Percentiles rank a stretch among this genome's conserved stretches.
Conservation (phyloP, 2,329 filamentous ascomycete species). For the Cladosporium sp. region DNA sequence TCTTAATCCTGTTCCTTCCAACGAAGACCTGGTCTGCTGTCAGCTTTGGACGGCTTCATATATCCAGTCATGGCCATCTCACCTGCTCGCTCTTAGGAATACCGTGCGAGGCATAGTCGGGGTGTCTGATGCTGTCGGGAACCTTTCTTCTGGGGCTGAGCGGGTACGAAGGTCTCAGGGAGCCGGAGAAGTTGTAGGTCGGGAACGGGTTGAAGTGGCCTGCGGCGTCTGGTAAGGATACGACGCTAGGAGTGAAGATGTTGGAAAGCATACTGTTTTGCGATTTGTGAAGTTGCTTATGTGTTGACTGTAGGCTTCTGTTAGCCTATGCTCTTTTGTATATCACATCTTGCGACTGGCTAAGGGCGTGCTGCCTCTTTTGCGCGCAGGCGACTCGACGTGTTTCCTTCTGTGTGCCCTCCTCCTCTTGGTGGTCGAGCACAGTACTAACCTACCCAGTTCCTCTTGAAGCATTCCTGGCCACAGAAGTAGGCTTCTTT, state of each 20-base stretch:
- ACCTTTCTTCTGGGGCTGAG: slow-evolving; percentile 67
- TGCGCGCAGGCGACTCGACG: background rate
- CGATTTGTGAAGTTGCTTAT: slow-evolving; percentile 82
- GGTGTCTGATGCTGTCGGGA: slow-evolving; percentile 72
- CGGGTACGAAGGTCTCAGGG: slow-evolving; percentile 64
- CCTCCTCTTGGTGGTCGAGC: slow-evolving; percentile 7
- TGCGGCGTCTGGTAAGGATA: slow-evolving; percentile 86
- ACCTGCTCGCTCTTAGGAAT: slow-evolving; percentile 61
- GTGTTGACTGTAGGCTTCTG: slow-evolving; percentile 57
- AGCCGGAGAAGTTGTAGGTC: slow-evolving; percentile 72
- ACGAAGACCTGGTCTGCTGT: slow-evolving; percentile 4
- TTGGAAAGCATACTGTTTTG: slow-evolving; percentile 67
- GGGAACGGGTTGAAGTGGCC: slow-evolving; percentile 88
- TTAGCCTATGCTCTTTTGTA: slow-evolving; percentile 22
- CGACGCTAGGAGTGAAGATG: slow-evolving; percentile 71
- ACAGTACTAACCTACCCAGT: slow-evolving; percentile 67
- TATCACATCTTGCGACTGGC: background rate
- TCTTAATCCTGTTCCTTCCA: slow-evolving; percentile 72
- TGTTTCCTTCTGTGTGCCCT: background rate
- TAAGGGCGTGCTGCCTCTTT: background rate
- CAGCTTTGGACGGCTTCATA: background rate
- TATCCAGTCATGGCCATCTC: slow-evolving; percentile 31
- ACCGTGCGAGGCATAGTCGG: slow-evolving; percentile 82
- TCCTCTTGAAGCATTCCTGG: slow-evolving; percentile 98
- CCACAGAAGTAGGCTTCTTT: slow-evolving; percentile 96